A percentile compares a stretch with the other conserved stretches of the same genome.
phyloP scores from a whole-genome alignment of 1,139 yeast species.

The Kluyveromyces marxianus region DNA sequence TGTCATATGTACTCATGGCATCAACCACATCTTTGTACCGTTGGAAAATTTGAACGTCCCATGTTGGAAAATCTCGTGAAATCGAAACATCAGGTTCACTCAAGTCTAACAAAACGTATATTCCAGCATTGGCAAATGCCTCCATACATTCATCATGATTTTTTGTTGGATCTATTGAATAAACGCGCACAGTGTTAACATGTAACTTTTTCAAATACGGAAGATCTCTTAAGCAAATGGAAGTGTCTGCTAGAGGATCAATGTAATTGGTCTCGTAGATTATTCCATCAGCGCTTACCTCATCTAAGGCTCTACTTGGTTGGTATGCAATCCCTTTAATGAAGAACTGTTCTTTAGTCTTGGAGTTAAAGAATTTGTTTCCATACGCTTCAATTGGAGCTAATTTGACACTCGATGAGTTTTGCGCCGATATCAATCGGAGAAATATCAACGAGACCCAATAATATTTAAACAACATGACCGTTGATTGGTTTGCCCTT shows the following conservation, averaged over 20 bases:
- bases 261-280: conserved; percentile 35
- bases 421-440: not conserved
- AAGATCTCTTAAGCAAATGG: conserved; percentile 45
- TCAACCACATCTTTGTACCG: conserved; percentile 55
- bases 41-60: conserved; percentile 54
- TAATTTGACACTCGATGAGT: conserved; percentile 1
- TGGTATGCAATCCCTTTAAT: conserved; percentile 57
- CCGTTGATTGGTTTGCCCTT: not conserved
- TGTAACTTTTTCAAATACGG: conserved; percentile 41
- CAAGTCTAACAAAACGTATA: conserved; percentile 48
- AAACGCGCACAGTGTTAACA: conserved; percentile 48
- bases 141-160: conserved; percentile 51
- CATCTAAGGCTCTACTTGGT: conserved; percentile 34
- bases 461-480: not conserved
- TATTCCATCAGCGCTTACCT: conserved; percentile 19
- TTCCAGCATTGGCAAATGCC: conserved; percentile 45
- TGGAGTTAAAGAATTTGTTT: conserved; percentile 40
- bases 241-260: conserved; percentile 46
- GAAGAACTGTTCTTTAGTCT: conserved; percentile 43
- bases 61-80: conserved; percentile 41
- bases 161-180: conserved; percentile 44
- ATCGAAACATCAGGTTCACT: conserved; percentile 49
- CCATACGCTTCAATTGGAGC: conserved; percentile 37
- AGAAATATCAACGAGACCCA: conserved; percentile 4
- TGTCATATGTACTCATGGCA: conserved; percentile 40